Percentiles rank a stretch among this genome's conserved stretches.
phyloP scores from a whole-genome alignment of 1,284 basidiomycete genomes.

The Rhodotorula sp. region DNA sequence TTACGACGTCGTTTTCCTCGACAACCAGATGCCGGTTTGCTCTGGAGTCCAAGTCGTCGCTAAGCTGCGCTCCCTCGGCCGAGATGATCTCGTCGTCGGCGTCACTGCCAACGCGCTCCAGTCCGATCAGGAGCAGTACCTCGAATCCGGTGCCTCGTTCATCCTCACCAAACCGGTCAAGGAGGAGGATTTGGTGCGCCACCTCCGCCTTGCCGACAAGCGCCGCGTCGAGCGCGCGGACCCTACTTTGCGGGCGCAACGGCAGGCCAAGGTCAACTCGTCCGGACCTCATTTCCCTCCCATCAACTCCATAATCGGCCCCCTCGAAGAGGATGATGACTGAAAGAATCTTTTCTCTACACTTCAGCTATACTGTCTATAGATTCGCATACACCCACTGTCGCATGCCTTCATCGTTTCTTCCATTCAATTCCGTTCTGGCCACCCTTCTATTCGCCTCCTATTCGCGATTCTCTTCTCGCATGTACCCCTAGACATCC shows the following conservation, averaged over 20 bases:
- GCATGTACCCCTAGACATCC: too few relatives aligned
- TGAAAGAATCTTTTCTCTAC: too few relatives aligned
- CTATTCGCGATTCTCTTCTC: too few relatives aligned
- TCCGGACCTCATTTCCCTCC: constrained; percentile 15
- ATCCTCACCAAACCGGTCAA: constrained; percentile 68
- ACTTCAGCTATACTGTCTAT: too few relatives aligned
- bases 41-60: constrained; percentile 70
- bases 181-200: constrained; percentile 49
- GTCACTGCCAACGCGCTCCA: constrained; percentile 62
- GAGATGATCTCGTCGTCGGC: constrained; percentile 49
- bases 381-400: too few relatives aligned
- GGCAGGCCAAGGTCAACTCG: constrained; percentile 3
- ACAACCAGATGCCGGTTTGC: constrained; percentile 49
- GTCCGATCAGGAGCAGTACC: constrained; percentile 69
- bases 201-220: constrained; percentile 8
- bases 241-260: constrained; percentile 1
- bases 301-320: constrained; percentile 1
- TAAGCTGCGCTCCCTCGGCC: constrained; percentile 64
- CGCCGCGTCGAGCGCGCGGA: constrained; percentile 3
- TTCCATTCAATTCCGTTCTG: too few relatives aligned
- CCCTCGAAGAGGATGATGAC: constrained; percentile 6
- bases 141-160: constrained; percentile 53
- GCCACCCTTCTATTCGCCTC: too few relatives aligned
- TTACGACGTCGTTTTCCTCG: constrained; percentile 51
- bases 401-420: too few relatives aligned